Evolutionary conservation across 78 protist genomes (phyloP).

Genomic region (Andalucia godoyi): DNA sequence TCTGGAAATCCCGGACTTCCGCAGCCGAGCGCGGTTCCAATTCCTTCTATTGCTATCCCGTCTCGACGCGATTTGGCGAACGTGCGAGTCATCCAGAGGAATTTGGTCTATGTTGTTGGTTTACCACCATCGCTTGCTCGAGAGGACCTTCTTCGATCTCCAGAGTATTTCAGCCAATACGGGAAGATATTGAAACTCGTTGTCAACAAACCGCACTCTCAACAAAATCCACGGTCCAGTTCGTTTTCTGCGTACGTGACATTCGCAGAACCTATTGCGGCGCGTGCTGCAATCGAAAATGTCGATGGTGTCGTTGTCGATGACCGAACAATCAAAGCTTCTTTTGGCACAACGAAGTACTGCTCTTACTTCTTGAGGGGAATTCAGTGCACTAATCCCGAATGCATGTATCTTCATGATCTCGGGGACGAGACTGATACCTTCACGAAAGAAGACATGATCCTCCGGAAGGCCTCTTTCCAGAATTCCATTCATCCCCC

Average conservation of each 20-base stretch:
- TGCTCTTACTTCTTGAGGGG: constrained; percentile 71
- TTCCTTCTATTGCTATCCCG: too few species aligned
- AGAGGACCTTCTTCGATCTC: constrained; percentile 57
- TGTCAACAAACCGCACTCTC: constrained; percentile 39
- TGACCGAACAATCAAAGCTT: constrained; percentile 48
- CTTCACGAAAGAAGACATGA: constrained; percentile 66
- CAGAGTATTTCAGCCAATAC: constrained; percentile 78
- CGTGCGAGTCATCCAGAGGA: constrained; percentile 80
- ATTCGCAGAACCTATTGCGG: constrained; percentile 51
- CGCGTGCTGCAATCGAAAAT: constrained; percentile 40
- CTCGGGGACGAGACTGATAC: constrained; percentile 57
- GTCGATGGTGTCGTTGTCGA: constrained; percentile 59
- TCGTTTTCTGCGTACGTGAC: constrained; percentile 63
- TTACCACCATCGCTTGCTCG: constrained; percentile 57
- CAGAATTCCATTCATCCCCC: too few species aligned
- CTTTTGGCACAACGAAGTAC: constrained; percentile 90
- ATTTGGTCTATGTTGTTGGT: constrained; percentile 83
- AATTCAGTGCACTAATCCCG: constrained; percentile 71
- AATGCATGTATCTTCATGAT: constrained; percentile 91
- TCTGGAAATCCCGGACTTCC: neutral
- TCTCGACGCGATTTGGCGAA: constrained; percentile 37
- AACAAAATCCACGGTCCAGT: constrained; percentile 35
- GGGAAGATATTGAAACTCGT: constrained; percentile 78
- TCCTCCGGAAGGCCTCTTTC: neutral
- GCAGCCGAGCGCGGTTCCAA: too few species aligned